A percentile compares a stretch with the other conserved stretches of the same genome.
Conservation (phyloP, 2,329 filamentous ascomycete genomes). For the Penicillium paneum region DNA sequence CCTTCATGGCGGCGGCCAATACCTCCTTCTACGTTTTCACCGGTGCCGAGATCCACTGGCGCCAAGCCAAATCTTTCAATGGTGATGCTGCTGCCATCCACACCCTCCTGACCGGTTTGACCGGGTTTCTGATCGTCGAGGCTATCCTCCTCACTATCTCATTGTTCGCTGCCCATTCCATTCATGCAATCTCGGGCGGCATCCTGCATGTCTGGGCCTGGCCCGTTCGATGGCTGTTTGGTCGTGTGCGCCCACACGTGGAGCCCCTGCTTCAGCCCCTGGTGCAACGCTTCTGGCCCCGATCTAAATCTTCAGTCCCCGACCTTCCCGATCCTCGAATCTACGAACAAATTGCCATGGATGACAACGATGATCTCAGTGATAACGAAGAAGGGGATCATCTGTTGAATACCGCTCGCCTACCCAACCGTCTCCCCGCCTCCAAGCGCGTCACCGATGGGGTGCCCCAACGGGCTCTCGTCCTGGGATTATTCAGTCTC, state of each 20-base stretch:
- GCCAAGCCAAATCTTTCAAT: slow-evolving; percentile 33
- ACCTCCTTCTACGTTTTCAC: slow-evolving; percentile 35
- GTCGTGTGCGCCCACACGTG: slow-evolving; percentile 10
- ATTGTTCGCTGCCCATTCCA: slow-evolving; percentile 23
- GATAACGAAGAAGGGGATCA: slow-evolving; percentile 23
- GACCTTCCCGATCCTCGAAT: slow-evolving; percentile 20
- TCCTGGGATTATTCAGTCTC: slow-evolving; percentile 18
- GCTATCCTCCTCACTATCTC: slow-evolving; percentile 25
- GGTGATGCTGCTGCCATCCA: slow-evolving; percentile 33
- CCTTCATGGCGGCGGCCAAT: slow-evolving; percentile 34
- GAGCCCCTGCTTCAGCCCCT: slow-evolving; percentile 1
- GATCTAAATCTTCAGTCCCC: neutral
- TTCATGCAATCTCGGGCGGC: slow-evolving; percentile 27
- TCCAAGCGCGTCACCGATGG: slow-evolving; percentile 9
- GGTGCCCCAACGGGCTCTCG: slow-evolving; percentile 19
- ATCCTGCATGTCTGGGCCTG: slow-evolving; percentile 27
- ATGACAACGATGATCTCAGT: slow-evolving; percentile 23
- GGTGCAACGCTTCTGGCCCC: slow-evolving; percentile 5
- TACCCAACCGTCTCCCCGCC: slow-evolving; percentile 5
- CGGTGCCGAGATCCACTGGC: slow-evolving; percentile 39
- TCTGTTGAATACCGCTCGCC: slow-evolving; percentile 12
- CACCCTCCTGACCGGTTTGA: slow-evolving; percentile 33
- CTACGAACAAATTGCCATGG: slow-evolving; percentile 26
- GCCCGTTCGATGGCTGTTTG: slow-evolving; percentile 18
- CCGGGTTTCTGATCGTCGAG: slow-evolving; percentile 33